Evolutionary conservation across 1,139 yeast genomes (phyloP).

Genomic region (Suhomyces choctaworum): DNA sequence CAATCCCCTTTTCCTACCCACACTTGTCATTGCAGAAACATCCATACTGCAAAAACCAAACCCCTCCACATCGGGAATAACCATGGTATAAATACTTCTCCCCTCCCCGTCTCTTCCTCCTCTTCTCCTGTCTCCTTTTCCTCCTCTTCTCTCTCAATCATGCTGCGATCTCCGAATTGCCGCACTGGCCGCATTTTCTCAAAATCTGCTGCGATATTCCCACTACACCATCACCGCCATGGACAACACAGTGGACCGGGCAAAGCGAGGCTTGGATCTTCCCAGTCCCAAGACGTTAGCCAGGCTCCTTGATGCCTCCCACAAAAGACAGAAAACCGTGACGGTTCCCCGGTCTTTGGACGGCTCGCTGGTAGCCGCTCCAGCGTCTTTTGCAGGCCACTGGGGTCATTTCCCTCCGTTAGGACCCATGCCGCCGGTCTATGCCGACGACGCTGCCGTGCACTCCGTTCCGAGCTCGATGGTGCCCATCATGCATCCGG

Average conservation of each 20-base stretch:
- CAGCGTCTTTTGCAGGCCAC: not conserved
- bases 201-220: slow-evolving; percentile 1
- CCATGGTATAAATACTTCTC: too few species aligned
- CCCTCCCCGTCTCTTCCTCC: not conserved
- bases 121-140: not conserved
- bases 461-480: slow-evolving; percentile 41
- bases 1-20: too few species aligned
- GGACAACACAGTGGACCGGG: slow-evolving; percentile 6
- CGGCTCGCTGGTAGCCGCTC: slow-evolving; percentile 1
- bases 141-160: not conserved
- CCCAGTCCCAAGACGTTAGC: slow-evolving; percentile 18
- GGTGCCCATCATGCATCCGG: slow-evolving; percentile 39
- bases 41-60: too few species aligned
- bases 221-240: slow-evolving; percentile 3
- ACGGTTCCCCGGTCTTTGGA: slow-evolving; percentile 12
- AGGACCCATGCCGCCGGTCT: slow-evolving; percentile 5
- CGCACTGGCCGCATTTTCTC: not conserved
- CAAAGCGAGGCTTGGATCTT: slow-evolving; percentile 14
- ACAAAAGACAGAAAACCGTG: slow-evolving; percentile 9
- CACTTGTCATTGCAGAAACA: too few species aligned
- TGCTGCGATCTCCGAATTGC: too few species aligned
- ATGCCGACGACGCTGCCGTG: slow-evolving; percentile 8
- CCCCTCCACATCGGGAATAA: too few species aligned
- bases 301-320: slow-evolving; percentile 14
- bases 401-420: not conserved